Evolutionary conservation across 2,329 filamentous ascomycete species (phyloP).

Genomic region (Aquanectria penicillioides): DNA sequence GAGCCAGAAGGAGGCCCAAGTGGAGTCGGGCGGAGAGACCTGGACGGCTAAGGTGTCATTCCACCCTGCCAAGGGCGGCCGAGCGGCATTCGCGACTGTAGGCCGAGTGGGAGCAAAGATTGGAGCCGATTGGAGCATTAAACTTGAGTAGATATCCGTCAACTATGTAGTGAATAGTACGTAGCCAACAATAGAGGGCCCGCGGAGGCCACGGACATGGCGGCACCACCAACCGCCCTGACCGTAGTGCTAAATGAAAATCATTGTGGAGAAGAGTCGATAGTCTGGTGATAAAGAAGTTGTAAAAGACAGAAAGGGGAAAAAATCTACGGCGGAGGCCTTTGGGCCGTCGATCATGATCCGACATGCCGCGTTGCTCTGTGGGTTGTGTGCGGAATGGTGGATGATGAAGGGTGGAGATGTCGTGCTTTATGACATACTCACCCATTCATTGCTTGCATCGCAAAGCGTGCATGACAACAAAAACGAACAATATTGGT

Average conservation of each 20-base stretch:
- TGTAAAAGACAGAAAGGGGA: conserved; percentile 15
- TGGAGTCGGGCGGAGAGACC: conserved; percentile 62
- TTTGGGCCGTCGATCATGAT: background rate
- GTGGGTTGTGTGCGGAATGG: background rate
- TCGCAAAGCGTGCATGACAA: no score
- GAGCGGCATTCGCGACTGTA: conserved; percentile 63
- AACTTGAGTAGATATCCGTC: conserved; percentile 39
- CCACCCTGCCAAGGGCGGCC: conserved; percentile 56
- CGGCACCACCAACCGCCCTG: conserved; percentile 26
- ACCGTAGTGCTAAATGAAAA: background rate
- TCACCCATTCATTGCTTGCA: no score
- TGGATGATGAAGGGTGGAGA: no score
- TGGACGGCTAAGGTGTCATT: conserved; percentile 71
- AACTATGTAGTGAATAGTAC: conserved; percentile 21
- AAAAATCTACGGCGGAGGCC: conserved; percentile 30
- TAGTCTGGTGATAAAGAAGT: background rate
- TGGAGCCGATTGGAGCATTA: conserved; percentile 64
- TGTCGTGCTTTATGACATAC: no score
- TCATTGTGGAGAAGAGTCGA: conserved; percentile 8
- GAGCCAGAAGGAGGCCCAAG: conserved; percentile 70
- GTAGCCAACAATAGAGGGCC: conserved; percentile 33
- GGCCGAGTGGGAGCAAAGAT: conserved; percentile 62
- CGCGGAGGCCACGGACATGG: conserved; percentile 2
- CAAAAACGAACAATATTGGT: no score
- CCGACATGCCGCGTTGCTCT: background rate